These are phyloP conservation scores for Lactarius evosmus DNA, from an alignment of 768 basidiomycete genomes.

Conservation along the genomic window DNA sequence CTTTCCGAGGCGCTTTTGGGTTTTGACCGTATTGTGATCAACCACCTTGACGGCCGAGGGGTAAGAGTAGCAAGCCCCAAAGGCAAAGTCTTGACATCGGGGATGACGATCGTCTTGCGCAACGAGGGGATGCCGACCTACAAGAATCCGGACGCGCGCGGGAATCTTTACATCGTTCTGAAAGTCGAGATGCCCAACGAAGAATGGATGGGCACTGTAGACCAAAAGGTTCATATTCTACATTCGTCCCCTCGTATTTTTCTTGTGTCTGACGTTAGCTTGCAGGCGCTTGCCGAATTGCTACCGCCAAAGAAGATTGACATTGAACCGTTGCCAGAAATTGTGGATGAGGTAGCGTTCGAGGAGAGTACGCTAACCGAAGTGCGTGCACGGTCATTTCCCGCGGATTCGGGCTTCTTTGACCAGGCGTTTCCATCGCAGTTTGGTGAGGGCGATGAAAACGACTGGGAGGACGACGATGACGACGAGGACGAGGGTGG, in stretches of 20 bases:
- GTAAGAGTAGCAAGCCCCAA: constrained; percentile 71
- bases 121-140: constrained; percentile 90
- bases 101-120: constrained; percentile 68
- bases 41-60: constrained; percentile 93
- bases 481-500: constrained; percentile 62
- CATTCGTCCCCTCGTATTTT: constrained; percentile 1
- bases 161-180: constrained; percentile 79
- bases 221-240: constrained; percentile 47
- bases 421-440: constrained; percentile 64
- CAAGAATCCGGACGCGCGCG: constrained; percentile 62
- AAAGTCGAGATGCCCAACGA: constrained; percentile 85
- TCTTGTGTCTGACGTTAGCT: constrained; percentile 12
- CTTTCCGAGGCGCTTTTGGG: constrained; percentile 93
- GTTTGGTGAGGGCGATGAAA: constrained; percentile 64
- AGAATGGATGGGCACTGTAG: constrained; percentile 68
- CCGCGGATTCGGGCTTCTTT: constrained; percentile 73
- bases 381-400: constrained; percentile 78
- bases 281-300: constrained; percentile 58
- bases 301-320: constrained; percentile 75
- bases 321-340: constrained; percentile 65
- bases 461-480: constrained; percentile 69
- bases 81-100: constrained; percentile 71
- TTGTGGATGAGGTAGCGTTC: constrained; percentile 67
- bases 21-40: constrained; percentile 87
- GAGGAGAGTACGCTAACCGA: constrained; percentile 78